These are phyloP conservation scores for Xylariales sp. DNA, from an alignment of 2,329 filamentous ascomycete species.

Conservation along the genomic window DNA sequence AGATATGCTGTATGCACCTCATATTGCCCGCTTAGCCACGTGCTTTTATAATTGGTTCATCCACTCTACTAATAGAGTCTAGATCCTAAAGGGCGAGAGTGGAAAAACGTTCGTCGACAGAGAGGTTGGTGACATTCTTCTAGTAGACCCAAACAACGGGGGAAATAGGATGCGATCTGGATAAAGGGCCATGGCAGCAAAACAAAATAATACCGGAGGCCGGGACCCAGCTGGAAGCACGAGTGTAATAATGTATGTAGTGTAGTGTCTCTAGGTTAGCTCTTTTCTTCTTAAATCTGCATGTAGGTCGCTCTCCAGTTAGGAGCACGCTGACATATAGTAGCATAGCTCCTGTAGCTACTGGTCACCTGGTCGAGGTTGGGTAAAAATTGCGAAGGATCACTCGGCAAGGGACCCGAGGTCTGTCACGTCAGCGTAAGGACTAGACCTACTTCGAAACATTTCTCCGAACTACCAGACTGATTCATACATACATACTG, in stretches of 20 bases:
- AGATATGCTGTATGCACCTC: constrained; percentile 24
- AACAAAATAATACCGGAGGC: background rate
- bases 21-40: constrained; percentile 34
- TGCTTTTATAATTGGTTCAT: constrained; percentile 33
- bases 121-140: constrained; percentile 5
- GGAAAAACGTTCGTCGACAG: background rate
- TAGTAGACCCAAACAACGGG: background rate
- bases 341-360: background rate
- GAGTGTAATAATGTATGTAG: background rate
- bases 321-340: constrained; percentile 27
- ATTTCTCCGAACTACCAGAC: constrained; percentile 12
- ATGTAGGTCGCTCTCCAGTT: background rate
- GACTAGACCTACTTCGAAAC: constrained; percentile 27
- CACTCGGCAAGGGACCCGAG: constrained; percentile 28
- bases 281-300: too few species aligned
- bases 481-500: background rate
- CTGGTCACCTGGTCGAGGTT: constrained; percentile 22
- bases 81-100: constrained; percentile 1
- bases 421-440: constrained; percentile 30
- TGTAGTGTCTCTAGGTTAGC: too few species aligned
- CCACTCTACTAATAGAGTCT: background rate
- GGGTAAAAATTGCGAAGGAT: constrained; percentile 27
- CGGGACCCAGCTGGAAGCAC: background rate
- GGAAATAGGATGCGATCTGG: background rate
- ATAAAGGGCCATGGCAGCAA: background rate